Evolutionary conservation across 139 green algal genomes (phyloP).

Genomic region (Astrephomene gubernaculifera): DNA sequence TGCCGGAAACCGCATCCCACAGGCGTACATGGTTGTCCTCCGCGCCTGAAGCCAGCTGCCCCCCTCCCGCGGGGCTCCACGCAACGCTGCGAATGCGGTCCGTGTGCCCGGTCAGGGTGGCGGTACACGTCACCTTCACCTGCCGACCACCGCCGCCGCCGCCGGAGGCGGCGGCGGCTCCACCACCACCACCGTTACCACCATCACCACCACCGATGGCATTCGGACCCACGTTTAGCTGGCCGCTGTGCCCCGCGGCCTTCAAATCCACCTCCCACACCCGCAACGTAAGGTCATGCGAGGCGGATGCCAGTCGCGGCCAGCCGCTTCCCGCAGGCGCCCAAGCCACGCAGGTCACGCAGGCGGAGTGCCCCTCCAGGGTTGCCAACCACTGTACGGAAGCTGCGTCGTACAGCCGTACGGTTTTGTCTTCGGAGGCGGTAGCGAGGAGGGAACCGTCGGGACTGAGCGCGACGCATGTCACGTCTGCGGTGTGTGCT

Average conservation of each 20-base stretch:
- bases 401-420: neutral
- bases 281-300: neutral
- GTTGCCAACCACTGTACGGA: neutral
- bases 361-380: conserved; percentile 4
- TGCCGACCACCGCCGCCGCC: neutral
- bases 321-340: neutral
- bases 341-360: conserved; percentile 12
- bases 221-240: no score
- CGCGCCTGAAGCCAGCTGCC: neutral
- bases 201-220: no score
- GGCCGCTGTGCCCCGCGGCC: neutral
- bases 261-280: neutral
- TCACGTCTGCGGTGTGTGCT: conserved; percentile 26
- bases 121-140: neutral
- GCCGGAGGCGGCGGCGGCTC: no score
- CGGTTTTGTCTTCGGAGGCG: neutral
- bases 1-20: neutral
- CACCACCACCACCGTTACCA: no score
- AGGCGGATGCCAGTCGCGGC: conserved; percentile 9
- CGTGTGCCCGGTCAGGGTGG: conserved; percentile 1
- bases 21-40: conserved; percentile 17
- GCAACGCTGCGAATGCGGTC: conserved; percentile 19
- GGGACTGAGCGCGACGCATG: conserved; percentile 9
- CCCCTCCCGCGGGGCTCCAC: neutral
- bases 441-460: neutral